Evolutionary conservation across 257 asterid genomes (phyloP).

Genomic region (Solanum pimpinellifolium): DNA sequence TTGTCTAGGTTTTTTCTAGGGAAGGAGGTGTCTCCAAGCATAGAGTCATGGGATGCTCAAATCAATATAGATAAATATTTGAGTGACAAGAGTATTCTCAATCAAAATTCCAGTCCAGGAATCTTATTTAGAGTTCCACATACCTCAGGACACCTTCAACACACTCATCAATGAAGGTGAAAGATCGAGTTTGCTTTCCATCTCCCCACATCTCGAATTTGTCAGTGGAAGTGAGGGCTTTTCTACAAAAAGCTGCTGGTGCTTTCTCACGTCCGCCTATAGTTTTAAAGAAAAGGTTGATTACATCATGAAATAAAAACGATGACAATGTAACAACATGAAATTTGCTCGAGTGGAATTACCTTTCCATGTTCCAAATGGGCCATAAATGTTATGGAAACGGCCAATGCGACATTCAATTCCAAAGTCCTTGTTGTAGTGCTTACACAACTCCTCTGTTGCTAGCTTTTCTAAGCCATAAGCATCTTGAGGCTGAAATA

Average conservation of each 20-base stretch:
- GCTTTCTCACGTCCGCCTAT: conserved; percentile 91
- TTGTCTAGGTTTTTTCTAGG: not conserved
- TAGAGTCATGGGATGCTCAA: not conserved
- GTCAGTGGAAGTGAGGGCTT: conserved; percentile 65
- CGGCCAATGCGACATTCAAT: conserved; percentile 89
- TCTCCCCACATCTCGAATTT: conserved; percentile 84
- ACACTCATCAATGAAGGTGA: conserved; percentile 34
- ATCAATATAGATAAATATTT: not conserved
- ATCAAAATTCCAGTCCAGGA: not conserved
- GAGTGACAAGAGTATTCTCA: not conserved
- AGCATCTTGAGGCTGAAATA: conserved; percentile 83
- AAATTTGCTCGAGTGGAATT: not conserved
- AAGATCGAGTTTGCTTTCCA: conserved; percentile 31
- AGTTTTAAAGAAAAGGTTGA: not conserved
- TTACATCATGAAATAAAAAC: not conserved
- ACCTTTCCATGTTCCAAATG: conserved; percentile 98
- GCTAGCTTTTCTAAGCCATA: conserved; percentile 90
- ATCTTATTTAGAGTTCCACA: not conserved
- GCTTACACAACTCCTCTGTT: conserved; percentile 79
- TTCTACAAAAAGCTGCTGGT: conserved; percentile 93
- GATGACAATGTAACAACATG: not conserved
- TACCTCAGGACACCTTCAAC: conserved; percentile 38
- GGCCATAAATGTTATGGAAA: conserved; percentile 88
- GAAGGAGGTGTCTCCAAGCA: not conserved
- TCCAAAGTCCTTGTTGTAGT: conserved; percentile 87